These are phyloP conservation scores for Penicillium herquei DNA, from an alignment of 495 filamentous ascomycete species.

Conservation along the genomic window DNA sequence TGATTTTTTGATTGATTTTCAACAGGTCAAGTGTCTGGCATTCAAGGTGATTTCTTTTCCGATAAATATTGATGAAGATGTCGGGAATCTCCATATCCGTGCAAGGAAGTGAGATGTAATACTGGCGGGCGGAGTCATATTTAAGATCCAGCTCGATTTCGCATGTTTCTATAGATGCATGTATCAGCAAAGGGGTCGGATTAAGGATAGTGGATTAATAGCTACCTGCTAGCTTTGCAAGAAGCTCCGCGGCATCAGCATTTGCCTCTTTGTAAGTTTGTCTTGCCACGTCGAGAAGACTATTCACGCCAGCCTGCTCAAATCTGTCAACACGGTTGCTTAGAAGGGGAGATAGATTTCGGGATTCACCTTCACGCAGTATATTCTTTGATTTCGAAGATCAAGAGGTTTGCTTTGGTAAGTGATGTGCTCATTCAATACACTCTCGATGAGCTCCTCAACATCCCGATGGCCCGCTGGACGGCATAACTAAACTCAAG, in stretches of 20 bases:
- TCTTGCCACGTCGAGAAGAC: constrained; percentile 82
- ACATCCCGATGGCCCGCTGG: constrained; percentile 58
- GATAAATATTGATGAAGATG: constrained; percentile 74
- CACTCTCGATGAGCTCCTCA: constrained; percentile 61
- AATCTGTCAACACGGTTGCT: not conserved
- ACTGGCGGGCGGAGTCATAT: constrained; percentile 74
- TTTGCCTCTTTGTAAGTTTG: constrained; percentile 83
- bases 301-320: constrained; percentile 73
- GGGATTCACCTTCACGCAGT: constrained; percentile 73
- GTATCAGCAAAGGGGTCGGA: constrained; percentile 20
- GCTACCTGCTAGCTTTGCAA: constrained; percentile 60
- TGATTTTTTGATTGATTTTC: constrained; percentile 72
- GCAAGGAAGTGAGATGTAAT: constrained; percentile 70
- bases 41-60: constrained; percentile 70
- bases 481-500: constrained; percentile 62
- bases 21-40: constrained; percentile 84
- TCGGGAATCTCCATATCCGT: constrained; percentile 64
- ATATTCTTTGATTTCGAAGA: constrained; percentile 85
- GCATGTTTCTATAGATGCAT: constrained; percentile 47
- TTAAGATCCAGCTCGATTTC: constrained; percentile 63
- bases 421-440: constrained; percentile 77
- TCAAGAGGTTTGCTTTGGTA: constrained; percentile 82
- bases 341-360: not conserved
- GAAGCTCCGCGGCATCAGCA: constrained; percentile 69
- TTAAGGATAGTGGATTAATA: not conserved